Evolutionary conservation across 1,284 basidiomycete species (phyloP), one percentile per base, ranked within the genome.

Genomic region (Irpex rosettiformis): DNA sequence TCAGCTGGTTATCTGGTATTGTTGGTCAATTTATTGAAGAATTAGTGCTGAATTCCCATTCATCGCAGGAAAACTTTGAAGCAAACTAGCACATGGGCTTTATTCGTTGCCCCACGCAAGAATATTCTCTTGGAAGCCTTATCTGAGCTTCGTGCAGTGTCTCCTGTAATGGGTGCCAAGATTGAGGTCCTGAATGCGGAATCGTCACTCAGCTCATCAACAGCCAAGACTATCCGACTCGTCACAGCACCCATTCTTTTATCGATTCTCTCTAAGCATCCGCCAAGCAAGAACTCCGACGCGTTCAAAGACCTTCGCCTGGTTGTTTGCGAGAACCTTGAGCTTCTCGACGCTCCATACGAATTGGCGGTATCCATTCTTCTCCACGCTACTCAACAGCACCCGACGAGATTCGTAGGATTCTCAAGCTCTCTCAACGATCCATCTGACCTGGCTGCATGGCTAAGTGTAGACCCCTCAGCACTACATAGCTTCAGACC

Each of bases 321-420:
- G 30, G 83, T 96, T 27, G 69, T 98, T 1, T 88, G 90, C 58
- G 94, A 98, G 64, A 89, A 92, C 66, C 75, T 99, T 21, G 94
- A 99, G 66, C 83, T 92, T 27, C 77, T 99, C 52, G 86, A 94
- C 67, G 75, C 87, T 2, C 73, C 78, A 1, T 98, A 97, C 73
- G 98, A 99, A 71, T 79, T 98, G 4, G 84, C 82, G 2, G 69
- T 97, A 24, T 84, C 93, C 10, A 74, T 89, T 7, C 79, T 93
- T 3, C 80, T 85, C 21, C 81, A 86, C 55, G 79, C 82, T 8
- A 84, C 84, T 6, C 82, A 88, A 66, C 74, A 77, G 0, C 74
- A 74, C 22, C 78, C 85, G 3, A 85, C 85, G 1, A 88, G 97
- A 24, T 85, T 89, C 58, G 80, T 98, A 25, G 96, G 91, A 0